Percentiles rank a stretch among this genome's conserved stretches.
Evolutionary conservation across 441 rosid species (phyloP).

Genomic region (Syzygium syzygioides): DNA sequence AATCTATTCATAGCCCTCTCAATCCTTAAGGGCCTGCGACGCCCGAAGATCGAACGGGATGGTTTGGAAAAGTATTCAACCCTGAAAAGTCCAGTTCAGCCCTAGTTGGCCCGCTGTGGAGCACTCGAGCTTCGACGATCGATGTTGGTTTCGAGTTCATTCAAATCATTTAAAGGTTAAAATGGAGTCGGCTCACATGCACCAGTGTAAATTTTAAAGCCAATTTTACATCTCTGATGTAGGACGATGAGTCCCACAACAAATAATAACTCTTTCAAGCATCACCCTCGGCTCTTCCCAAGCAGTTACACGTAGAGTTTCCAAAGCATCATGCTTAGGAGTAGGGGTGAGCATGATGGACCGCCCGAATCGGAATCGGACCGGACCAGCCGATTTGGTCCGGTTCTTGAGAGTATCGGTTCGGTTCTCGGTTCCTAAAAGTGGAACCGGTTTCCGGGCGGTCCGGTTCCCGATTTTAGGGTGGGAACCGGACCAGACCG

Average conservation of each 20-base stretch:
- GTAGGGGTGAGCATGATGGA: too few relatives aligned
- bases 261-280: background rate
- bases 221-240: background rate
- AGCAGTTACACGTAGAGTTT: background rate
- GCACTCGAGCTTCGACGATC: background rate
- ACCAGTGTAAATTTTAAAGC: background rate
- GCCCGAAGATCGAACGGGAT: background rate
- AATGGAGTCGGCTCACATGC: background rate
- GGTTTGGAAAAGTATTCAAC: background rate
- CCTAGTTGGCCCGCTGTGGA: background rate
- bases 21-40: background rate
- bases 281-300: background rate
- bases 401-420: too few relatives aligned
- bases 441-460: too few relatives aligned
- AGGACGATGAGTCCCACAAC: background rate
- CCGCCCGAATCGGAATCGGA: too few relatives aligned
- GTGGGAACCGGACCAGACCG: too few relatives aligned
- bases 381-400: too few relatives aligned
- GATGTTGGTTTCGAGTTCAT: fast-evolving
- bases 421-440: too few relatives aligned
- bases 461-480: too few relatives aligned
- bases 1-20: background rate
- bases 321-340: background rate
- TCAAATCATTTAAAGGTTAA: background rate
- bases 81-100: background rate